Base-by-base conservation (phyloP, 345 rosid genomes). In the Gossypium raimondii region DNA sequence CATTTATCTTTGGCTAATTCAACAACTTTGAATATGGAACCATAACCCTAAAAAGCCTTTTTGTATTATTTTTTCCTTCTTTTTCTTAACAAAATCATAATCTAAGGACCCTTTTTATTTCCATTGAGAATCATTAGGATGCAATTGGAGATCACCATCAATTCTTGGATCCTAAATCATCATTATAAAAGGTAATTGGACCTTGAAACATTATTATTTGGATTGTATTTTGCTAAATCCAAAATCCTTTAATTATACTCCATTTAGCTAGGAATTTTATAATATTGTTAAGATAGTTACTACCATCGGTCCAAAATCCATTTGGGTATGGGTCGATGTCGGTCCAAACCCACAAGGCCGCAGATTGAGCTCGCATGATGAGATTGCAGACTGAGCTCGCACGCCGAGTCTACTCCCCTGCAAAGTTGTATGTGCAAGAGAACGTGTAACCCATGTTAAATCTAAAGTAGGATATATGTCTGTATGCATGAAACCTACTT, bases 21-120 rank as follows among this genome's bases (percentile, higher is more conserved):
- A 59, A 60, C 16, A 10, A 18, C 41, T 25, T 67, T 47, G 56
- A 67, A 47, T 47, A 13, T 67, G 20, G 11, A 67, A 22, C 18
- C 29, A 47, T 12, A 22, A 22, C n/a, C 24, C 20, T 22, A 11
- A 47, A 47, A 22, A 66, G 29, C 52, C 10, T 18, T 3, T 34
- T 3, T 43, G 18, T 27, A 13, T 13, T 66, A 8, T 11, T 45
- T 66, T 22, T 66, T 20, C 29, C 55, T 5, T 29, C 47, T 14
- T 59, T 58, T 29, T 59, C 41, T 69, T 76, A 34, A 38, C 58
- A 50, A 62, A 65, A 70, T 62, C 51, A 71, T 18, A 67, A 45
- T 24, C 20, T 11, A 24, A 52, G 60, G 25, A 29, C n/a, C 52
- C 45, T 27, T 2, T 43, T 44, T 18, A 34, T 12, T 43, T 14